phyloP scores from a whole-genome alignment of 352 stramenopile species.

The Globisporangium abappressorium region DNA sequence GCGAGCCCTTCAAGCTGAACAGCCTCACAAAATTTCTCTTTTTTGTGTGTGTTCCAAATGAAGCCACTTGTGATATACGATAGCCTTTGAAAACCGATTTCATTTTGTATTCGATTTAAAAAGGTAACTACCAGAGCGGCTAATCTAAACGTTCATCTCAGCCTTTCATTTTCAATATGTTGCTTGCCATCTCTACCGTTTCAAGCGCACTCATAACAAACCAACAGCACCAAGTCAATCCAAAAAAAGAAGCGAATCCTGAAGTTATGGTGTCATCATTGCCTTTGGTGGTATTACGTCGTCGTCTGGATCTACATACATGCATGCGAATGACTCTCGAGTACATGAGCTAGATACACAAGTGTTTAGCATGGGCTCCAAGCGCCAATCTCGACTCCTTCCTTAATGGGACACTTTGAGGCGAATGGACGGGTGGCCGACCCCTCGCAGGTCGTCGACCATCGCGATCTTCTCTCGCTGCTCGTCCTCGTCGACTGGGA shows the following conservation, averaged over 20 bases:
- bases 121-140: too few species aligned
- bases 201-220: neutral
- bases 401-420: constrained; percentile 15
- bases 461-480: constrained; percentile 29
- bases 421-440: constrained; percentile 20
- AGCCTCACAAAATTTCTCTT: neutral
- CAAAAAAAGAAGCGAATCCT: neutral
- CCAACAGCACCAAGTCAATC: neutral
- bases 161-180: neutral
- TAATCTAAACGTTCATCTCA: neutral
- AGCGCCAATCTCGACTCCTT: neutral
- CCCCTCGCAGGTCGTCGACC: constrained; percentile 35
- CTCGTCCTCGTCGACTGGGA: constrained; percentile 48
- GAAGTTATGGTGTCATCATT: constrained; percentile 6
- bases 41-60: constrained; percentile 10
- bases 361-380: neutral
- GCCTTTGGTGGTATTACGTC: neutral
- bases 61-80: neutral
- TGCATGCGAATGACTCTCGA: neutral
- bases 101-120: neutral
- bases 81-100: neutral
- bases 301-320: neutral
- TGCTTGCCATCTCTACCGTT: too few species aligned
- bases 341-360: neutral
- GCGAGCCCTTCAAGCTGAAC: constrained; percentile 16